Percentiles rank a stretch among this genome's conserved stretches.
phyloP scores from a whole-genome alignment of 164 flowering plant species.

The Sextonia rubra region DNA sequence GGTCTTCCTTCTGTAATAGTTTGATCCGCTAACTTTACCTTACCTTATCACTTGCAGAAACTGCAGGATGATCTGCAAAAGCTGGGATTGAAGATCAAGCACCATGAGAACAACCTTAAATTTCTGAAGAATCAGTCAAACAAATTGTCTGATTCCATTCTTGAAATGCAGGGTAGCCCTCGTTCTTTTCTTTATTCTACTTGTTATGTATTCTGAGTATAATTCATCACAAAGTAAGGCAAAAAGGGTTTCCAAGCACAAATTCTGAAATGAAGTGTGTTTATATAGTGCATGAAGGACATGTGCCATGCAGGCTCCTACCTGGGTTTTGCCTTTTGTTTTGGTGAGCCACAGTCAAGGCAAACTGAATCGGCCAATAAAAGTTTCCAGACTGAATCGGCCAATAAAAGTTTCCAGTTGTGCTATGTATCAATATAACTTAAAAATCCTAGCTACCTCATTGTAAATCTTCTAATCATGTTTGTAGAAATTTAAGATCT shows the following conservation, averaged over 20 bases:
- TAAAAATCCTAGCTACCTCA: background rate
- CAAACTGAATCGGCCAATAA: background rate
- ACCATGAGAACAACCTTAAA: slow-evolving; percentile 63
- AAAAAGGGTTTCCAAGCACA: background rate
- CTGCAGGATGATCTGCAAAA: slow-evolving; percentile 55
- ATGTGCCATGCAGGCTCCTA: background rate
- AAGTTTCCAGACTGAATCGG: background rate
- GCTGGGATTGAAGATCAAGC: slow-evolving; percentile 57
- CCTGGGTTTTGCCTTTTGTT: background rate
- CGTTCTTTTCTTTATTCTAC: background rate
- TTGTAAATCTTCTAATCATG: background rate
- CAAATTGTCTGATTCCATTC: slow-evolving; percentile 55
- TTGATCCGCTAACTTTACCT: background rate
- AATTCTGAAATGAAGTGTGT: background rate
- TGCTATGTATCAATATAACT: no score
- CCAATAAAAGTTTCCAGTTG: background rate
- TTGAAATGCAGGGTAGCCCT: slow-evolving; percentile 66
- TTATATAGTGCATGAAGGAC: background rate
- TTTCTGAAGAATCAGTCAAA: slow-evolving; percentile 40
- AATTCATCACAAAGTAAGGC: background rate
- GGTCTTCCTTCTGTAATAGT: background rate
- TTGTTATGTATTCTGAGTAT: background rate
- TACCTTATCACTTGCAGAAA: slow-evolving; percentile 37
- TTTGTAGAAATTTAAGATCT: background rate
- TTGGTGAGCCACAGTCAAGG: background rate